These are phyloP conservation scores for Staphylotrichum longicolle DNA, from an alignment of 495 filamentous ascomycete genomes.

Conservation along the genomic window DNA sequence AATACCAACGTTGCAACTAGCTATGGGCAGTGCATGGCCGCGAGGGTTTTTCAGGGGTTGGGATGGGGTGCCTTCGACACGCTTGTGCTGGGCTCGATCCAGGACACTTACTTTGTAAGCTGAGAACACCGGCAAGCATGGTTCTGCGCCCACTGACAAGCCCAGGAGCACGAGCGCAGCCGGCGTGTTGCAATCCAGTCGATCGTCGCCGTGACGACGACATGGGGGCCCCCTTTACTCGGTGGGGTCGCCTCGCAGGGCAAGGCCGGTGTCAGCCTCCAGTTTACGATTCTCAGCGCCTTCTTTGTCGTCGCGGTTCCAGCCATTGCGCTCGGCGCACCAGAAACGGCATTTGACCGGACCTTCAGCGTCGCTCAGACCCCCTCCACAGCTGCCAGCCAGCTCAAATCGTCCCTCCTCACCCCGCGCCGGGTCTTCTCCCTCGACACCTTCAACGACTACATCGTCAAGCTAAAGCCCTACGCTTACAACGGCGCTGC, in stretches of 20 bases:
- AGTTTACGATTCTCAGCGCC: conserved; percentile 48
- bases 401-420: conserved; percentile 31
- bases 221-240: conserved; percentile 50
- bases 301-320: conserved; percentile 47
- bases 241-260: conserved; percentile 46
- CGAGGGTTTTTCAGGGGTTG: conserved; percentile 49
- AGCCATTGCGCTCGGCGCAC: conserved; percentile 43
- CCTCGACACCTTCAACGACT: conserved; percentile 32
- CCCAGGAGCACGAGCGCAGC: conserved; percentile 49
- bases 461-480: conserved; percentile 41
- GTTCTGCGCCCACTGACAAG: conserved; percentile 12
- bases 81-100: conserved; percentile 45
- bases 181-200: conserved; percentile 40
- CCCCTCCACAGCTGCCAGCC: conserved; percentile 29
- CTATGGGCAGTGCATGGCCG: conserved; percentile 48
- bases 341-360: conserved; percentile 52
- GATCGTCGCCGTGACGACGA: conserved; percentile 42
- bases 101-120: conserved; percentile 54
- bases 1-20: conserved; percentile 44
- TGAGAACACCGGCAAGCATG: neutral
- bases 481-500: conserved; percentile 35
- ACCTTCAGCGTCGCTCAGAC: conserved; percentile 30
- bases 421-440: conserved; percentile 33
- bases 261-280: conserved; percentile 38
- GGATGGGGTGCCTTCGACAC: conserved; percentile 56